Evolutionary conservation across 345 rosid genomes (phyloP).

Genomic region (Theobroma cacao): DNA sequence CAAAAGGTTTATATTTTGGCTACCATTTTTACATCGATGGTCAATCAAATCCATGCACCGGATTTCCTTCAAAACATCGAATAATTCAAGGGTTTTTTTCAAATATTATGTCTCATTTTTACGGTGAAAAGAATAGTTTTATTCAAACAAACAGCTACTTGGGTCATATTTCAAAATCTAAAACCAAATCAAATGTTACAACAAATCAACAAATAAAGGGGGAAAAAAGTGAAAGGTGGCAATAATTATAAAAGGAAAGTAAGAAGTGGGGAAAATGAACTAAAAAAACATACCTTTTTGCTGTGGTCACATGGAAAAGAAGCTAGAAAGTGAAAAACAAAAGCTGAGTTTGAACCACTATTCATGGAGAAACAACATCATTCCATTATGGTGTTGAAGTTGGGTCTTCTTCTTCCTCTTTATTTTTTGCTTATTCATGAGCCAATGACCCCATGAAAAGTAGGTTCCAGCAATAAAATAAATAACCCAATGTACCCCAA

Average conservation of each 20-base stretch:
- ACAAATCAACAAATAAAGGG: not conserved
- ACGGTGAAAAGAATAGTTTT: not conserved
- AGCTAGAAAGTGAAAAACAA: slow-evolving; percentile 23
- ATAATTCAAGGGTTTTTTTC: not conserved
- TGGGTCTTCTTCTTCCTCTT: not conserved
- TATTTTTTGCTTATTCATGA: not conserved
- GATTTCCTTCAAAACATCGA: not conserved
- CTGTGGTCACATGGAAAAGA: slow-evolving; percentile 31
- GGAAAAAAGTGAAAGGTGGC: not conserved
- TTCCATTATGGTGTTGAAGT: slow-evolving; percentile 23
- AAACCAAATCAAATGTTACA: not conserved
- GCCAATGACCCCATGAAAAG: slow-evolving; percentile 4
- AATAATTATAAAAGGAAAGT: slow-evolving; percentile 12
- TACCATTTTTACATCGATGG: too few species aligned
- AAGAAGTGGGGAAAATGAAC: not conserved
- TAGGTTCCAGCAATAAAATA: slow-evolving; percentile 7
- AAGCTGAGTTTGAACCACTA: slow-evolving; percentile 20
- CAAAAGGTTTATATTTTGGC: too few species aligned
- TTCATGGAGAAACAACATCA: slow-evolving; percentile 31
- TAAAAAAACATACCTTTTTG: not conserved
- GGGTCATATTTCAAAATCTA: slow-evolving; percentile 19
- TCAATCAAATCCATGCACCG: too few species aligned
- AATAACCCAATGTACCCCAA: slow-evolving; percentile 1
- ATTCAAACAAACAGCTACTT: not conserved
- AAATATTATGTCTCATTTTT: not conserved